Conservation (phyloP, 371 early-diverging fungal species). For the Apophysomyces trapeziformis region DNA sequence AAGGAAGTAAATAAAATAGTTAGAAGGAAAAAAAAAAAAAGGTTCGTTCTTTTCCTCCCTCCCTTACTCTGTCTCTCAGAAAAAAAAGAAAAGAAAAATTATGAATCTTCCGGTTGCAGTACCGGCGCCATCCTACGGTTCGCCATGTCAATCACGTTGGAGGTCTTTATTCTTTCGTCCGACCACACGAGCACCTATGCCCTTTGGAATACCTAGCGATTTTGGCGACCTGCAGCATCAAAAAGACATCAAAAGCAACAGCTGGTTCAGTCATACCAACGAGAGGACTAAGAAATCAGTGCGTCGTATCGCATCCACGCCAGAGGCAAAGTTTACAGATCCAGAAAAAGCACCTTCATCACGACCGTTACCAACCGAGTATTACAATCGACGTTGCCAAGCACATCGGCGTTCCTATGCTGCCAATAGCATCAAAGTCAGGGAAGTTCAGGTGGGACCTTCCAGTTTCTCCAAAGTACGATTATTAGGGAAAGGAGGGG, state of each 20-base stretch:
- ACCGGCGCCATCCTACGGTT: conserved; percentile 6
- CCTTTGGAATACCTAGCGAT: conserved; percentile 45
- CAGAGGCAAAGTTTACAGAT: conserved; percentile 50
- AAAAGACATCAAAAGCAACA: conserved; percentile 44
- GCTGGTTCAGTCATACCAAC: conserved; percentile 42
- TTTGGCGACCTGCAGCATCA: conserved; percentile 30
- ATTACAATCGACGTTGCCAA: conserved; percentile 18
- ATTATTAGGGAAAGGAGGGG: conserved; percentile 95
- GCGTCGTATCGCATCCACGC: conserved; percentile 65
- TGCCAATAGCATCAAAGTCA: conserved; percentile 79
- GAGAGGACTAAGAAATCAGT: conserved; percentile 39
- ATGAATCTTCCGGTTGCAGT: conserved; percentile 6
- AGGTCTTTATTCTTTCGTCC: conserved; percentile 10
- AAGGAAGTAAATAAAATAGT: neutral
- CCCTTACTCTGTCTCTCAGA: neutral
- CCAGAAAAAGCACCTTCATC: neutral
- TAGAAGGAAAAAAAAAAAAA: neutral
- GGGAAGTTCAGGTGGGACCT: conserved; percentile 83
- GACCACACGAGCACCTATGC: conserved; percentile 12
- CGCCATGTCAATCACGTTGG: conserved; percentile 5
- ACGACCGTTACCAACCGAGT: neutral
- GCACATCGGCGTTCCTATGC: conserved; percentile 71
- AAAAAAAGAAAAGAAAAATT: neutral
- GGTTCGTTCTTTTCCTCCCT: neutral
- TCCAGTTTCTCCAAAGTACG: conserved; percentile 83